Percentiles rank a stretch among this genome's conserved stretches.
Evolutionary conservation across 2,329 filamentous ascomycete species (phyloP).

Genomic region (Aspergillus sp.): DNA sequence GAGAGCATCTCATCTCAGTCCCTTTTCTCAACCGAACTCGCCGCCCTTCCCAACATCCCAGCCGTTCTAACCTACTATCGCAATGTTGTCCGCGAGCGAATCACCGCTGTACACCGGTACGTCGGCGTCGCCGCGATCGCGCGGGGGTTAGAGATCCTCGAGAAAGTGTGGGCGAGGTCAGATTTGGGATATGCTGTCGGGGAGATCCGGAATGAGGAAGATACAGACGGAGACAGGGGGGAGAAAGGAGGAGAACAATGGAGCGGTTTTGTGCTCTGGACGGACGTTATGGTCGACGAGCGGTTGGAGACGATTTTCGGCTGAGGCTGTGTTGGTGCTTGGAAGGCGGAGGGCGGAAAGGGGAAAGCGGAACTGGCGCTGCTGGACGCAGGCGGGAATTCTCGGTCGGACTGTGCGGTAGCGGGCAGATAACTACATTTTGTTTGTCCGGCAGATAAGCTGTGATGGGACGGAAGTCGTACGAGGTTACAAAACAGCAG

Average conservation of each 20-base stretch:
- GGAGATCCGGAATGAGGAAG: too few relatives aligned
- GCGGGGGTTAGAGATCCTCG: slow-evolving; percentile 11
- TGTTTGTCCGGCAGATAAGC: too few relatives aligned
- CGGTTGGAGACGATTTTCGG: neutral
- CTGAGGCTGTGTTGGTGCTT: neutral
- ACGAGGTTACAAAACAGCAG: too few relatives aligned
- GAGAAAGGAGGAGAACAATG: too few relatives aligned
- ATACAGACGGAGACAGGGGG: too few relatives aligned
- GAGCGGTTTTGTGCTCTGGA: neutral
- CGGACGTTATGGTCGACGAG: slow-evolving; percentile 1
- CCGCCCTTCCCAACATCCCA: neutral
- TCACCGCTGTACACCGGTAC: neutral
- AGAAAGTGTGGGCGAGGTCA: slow-evolving; percentile 12
- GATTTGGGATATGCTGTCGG: neutral
- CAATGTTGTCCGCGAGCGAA: neutral
- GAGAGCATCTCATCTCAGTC: neutral
- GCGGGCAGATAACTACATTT: too few relatives aligned
- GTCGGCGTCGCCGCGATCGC: slow-evolving; percentile 1
- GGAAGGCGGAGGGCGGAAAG: too few relatives aligned
- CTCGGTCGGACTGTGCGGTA: too few relatives aligned
- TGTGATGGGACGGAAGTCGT: too few relatives aligned
- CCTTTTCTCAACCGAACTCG: neutral
- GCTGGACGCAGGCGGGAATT: too few relatives aligned
- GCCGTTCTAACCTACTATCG: neutral
- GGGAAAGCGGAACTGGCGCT: too few relatives aligned